These are phyloP conservation scores for Phytophthora sp. DNA, from an alignment of 352 stramenopile species.

Conservation along the genomic window DNA sequence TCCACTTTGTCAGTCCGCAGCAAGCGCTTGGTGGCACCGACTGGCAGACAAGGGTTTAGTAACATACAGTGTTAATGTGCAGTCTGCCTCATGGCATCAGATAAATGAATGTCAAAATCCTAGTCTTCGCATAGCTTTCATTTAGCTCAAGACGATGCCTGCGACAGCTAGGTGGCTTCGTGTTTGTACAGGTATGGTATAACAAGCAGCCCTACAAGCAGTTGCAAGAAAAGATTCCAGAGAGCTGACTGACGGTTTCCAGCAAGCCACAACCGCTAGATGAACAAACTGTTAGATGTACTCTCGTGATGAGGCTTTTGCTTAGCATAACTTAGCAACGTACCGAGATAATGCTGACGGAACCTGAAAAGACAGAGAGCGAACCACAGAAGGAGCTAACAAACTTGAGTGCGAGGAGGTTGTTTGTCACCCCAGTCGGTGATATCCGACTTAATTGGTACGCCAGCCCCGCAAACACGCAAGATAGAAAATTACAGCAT, in stretches of 20 bases:
- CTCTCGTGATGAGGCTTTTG: no score
- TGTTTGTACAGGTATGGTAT: slow-evolving; percentile 67
- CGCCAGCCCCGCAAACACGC: slow-evolving; percentile 48
- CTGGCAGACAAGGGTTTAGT: no score
- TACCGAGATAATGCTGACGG: slow-evolving; percentile 63
- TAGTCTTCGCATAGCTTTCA: no score
- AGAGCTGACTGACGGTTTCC: slow-evolving; percentile 49
- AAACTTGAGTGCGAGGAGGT: slow-evolving; percentile 74
- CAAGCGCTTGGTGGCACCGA: no score
- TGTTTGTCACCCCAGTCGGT: slow-evolving; percentile 45
- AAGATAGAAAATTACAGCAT: slow-evolving; percentile 61
- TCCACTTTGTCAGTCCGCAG: no score
- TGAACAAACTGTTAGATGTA: no score
- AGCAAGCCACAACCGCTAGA: slow-evolving; percentile 54
- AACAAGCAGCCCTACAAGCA: slow-evolving; percentile 59
- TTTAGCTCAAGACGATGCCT: neutral
- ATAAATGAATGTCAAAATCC: no score
- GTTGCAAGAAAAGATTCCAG: slow-evolving; percentile 57
- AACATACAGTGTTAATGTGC: no score
- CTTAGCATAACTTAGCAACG: no score
- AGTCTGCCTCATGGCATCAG: no score
- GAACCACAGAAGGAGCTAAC: slow-evolving; percentile 82
- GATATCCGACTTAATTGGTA: slow-evolving; percentile 63
- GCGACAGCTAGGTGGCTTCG: slow-evolving; percentile 31
- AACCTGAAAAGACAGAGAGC: slow-evolving; percentile 64